Conservation (phyloP, 495 filamentous ascomycete species). For the Chaetomium tenue region DNA sequence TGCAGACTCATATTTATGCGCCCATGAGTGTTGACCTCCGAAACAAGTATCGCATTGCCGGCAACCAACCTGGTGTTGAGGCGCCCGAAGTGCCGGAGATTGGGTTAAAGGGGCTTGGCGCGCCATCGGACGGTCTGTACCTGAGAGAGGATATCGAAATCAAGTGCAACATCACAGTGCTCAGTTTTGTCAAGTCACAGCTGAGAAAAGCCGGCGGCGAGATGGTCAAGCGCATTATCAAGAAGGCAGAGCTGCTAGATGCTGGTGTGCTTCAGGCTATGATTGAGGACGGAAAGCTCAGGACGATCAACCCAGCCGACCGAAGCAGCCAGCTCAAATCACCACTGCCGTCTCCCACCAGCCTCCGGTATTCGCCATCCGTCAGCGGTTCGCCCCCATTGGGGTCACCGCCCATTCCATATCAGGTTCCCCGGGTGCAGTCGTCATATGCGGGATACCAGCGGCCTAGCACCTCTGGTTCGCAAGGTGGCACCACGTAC, state of each 20-base stretch:
- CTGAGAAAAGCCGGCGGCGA: slow-evolving; percentile 63
- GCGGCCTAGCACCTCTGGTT: slow-evolving; percentile 29
- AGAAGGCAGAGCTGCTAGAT: slow-evolving; percentile 59
- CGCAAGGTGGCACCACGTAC: slow-evolving; percentile 12
- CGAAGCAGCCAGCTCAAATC: slow-evolving; percentile 34
- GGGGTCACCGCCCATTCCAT: slow-evolving; percentile 40
- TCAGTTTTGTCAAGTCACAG: slow-evolving; percentile 66
- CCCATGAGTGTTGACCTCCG: slow-evolving; percentile 56
- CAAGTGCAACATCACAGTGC: slow-evolving; percentile 66
- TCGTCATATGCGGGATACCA: slow-evolving; percentile 27
- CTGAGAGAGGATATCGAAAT: slow-evolving; percentile 74
- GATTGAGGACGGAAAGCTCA: slow-evolving; percentile 51
- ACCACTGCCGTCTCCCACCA: slow-evolving; percentile 37
- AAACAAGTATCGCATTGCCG: slow-evolving; percentile 54
- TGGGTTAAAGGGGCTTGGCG: slow-evolving; percentile 48
- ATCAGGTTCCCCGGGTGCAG: slow-evolving; percentile 43
- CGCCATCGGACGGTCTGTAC: slow-evolving; percentile 65
- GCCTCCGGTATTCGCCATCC: slow-evolving; percentile 29
- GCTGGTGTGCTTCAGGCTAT: slow-evolving; percentile 49
- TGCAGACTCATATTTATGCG: slow-evolving; percentile 73
- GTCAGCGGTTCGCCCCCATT: slow-evolving; percentile 30
- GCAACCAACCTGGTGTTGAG: slow-evolving; percentile 62
- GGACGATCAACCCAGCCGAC: slow-evolving; percentile 49
- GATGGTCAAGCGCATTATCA: slow-evolving; percentile 65
- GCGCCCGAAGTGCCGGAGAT: slow-evolving; percentile 57